A percentile compares a stretch with the other conserved stretches of the same genome.
Conservation (phyloP, 164 flowering plant genomes). For the grape (Vitis vinifera) region ASM3070453v1 NC_081822.1:8721501-8722000, state of each 20-base stretch:
- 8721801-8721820: constrained; percentile 26
- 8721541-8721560: constrained; percentile 20
- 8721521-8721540: constrained; percentile 20
- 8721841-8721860: constrained; percentile 26
- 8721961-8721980: constrained; percentile 25
- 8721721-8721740: constrained; percentile 23
- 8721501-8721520: constrained; percentile 16
- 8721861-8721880: constrained; percentile 38
- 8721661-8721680: constrained; percentile 19
- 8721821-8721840: constrained; percentile 29
- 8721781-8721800: constrained; percentile 34
- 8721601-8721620: constrained; percentile 8
- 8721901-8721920: constrained; percentile 19
- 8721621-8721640: neutral
- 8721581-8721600: constrained; percentile 7
- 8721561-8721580: constrained; percentile 16
- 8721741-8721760: constrained; percentile 8
- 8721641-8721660: neutral
- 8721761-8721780: constrained; percentile 38
- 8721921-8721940: constrained; percentile 18
- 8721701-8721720: constrained; percentile 4
- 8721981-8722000: constrained; percentile 33
- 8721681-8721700: constrained; percentile 17
- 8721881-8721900: constrained; percentile 33
- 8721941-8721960: constrained; percentile 38